Percentiles rank a stretch among this genome's conserved stretches.
These are phyloP conservation scores for Rhododendron mucronatum DNA, from an alignment of 148 eudicot species.

Conservation along the genomic window DNA sequence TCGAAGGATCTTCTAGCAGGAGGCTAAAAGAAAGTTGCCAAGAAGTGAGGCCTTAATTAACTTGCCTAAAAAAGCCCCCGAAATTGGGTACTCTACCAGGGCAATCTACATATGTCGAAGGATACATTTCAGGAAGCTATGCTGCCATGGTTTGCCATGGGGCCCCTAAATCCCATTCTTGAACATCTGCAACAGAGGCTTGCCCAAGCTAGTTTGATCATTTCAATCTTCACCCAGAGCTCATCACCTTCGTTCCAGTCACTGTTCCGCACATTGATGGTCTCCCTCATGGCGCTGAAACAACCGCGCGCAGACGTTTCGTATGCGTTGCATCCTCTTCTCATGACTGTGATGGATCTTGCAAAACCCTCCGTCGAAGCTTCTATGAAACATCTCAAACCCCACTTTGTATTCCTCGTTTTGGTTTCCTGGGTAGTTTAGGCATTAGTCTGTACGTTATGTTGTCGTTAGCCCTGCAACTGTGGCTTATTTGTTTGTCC, in stretches of 20 bases:
- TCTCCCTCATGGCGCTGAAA: conserved; percentile 38
- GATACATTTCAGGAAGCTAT: conserved; percentile 35
- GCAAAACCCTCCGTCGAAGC: conserved; percentile 29
- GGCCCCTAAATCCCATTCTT: conserved; percentile 44
- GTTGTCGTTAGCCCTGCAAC: conserved; percentile 24
- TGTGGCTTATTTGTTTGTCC: conserved; percentile 19
- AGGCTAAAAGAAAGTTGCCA: background rate
- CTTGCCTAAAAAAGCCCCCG: background rate
- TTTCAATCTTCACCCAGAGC: conserved; percentile 43
- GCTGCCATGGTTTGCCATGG: conserved; percentile 63
- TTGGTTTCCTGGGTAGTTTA: conserved; percentile 38
- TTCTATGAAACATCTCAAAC: conserved; percentile 23
- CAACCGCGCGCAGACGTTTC: conserved; percentile 41
- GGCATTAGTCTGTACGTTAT: conserved; percentile 28
- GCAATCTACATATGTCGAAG: background rate
- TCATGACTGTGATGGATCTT: conserved; percentile 44
- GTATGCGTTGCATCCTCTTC: conserved; percentile 25
- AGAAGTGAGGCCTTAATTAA: background rate
- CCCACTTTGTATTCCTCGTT: conserved; percentile 43
- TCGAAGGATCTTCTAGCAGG: too few relatives aligned
- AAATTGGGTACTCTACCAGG: background rate
- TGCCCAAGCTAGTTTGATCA: conserved; percentile 20
- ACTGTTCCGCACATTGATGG: conserved; percentile 39
- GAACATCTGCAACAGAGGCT: conserved; percentile 35
- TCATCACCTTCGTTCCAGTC: conserved; percentile 37